Evolutionary conservation across 1,284 basidiomycete species (phyloP).

Genomic region (Takashimella tepidaria): DNA sequence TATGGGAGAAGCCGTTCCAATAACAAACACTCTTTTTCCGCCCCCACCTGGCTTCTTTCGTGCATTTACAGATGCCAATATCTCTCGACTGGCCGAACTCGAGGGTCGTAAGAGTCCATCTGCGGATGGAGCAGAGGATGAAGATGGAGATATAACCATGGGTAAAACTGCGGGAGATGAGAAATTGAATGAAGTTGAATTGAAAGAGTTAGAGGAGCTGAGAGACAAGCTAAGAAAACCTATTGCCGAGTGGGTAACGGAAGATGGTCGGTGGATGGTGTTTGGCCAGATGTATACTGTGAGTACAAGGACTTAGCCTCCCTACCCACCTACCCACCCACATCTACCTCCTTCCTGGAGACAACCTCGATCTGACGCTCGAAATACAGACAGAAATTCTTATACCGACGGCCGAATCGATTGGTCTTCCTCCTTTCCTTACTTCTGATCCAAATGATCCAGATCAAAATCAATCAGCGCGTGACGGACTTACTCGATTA

Average conservation of each 20-base stretch:
- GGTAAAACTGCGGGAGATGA: neutral
- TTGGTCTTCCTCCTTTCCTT: conserved; percentile 30
- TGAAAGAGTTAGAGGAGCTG: conserved; percentile 14
- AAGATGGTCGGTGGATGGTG: conserved; percentile 41
- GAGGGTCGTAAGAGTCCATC: no score
- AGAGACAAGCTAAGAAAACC: conserved; percentile 22
- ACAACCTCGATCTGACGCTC: neutral
- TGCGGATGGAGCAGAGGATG: neutral
- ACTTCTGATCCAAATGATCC: conserved; percentile 18
- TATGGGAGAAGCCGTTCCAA: conserved; percentile 21
- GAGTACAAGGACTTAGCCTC: no score
- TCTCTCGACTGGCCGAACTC: neutral
- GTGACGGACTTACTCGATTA: conserved; percentile 23
- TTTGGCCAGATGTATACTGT: conserved; percentile 42
- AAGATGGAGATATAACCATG: neutral
- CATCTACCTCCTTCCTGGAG: no score
- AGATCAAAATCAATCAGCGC: conserved; percentile 20
- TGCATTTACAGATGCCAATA: conserved; percentile 20
- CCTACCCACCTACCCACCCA: no score
- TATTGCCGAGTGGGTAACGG: conserved; percentile 33
- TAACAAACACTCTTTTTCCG: conserved; percentile 45
- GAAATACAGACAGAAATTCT: conserved; percentile 25
- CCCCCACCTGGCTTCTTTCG: conserved; percentile 42
- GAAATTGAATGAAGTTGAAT: conserved; percentile 10
- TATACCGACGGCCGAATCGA: conserved; percentile 30